Percentiles rank a stretch among this genome's conserved stretches.
phyloP scores from a whole-genome alignment of 177 flowering plant genomes.

The Vitis hybrid region DNA sequence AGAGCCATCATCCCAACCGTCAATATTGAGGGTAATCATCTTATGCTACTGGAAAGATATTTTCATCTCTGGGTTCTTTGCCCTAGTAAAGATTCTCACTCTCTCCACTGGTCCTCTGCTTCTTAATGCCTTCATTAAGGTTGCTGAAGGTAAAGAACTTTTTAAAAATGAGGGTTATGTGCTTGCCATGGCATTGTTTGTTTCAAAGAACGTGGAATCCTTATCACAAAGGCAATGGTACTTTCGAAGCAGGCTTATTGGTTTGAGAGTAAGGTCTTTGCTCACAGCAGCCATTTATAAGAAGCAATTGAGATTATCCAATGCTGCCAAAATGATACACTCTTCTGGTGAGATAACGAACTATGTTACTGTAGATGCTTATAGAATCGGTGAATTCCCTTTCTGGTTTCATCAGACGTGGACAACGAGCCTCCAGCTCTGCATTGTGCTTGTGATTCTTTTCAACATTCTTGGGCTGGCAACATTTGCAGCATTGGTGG shows the following conservation, averaged over 20 bases:
- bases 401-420: conserved; percentile 78
- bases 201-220: conserved; percentile 57
- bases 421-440: conserved; percentile 68
- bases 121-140: conserved; percentile 66
- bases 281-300: conserved; percentile 63
- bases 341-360: conserved; percentile 75
- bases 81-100: conserved; percentile 55
- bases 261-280: conserved; percentile 65
- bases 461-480: conserved; percentile 61
- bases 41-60: conserved; percentile 59
- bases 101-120: conserved; percentile 70
- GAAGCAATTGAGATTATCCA: conserved; percentile 69
- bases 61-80: conserved; percentile 66
- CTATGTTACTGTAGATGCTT: conserved; percentile 75
- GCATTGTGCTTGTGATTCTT: conserved; percentile 50
- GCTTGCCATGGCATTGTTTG: conserved; percentile 52
- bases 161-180: conserved; percentile 55
- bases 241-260: conserved; percentile 54
- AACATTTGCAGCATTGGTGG: conserved; percentile 57
- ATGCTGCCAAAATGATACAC: conserved; percentile 48
- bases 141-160: conserved; percentile 57
- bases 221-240: conserved; percentile 74
- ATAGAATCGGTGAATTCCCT: conserved; percentile 73
- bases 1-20: conserved; percentile 35
- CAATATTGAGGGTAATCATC: conserved; percentile 41